These are phyloP conservation scores for Cladobotryum protrusum DNA, from an alignment of 2,329 filamentous ascomycete species.

Conservation along the genomic window DNA sequence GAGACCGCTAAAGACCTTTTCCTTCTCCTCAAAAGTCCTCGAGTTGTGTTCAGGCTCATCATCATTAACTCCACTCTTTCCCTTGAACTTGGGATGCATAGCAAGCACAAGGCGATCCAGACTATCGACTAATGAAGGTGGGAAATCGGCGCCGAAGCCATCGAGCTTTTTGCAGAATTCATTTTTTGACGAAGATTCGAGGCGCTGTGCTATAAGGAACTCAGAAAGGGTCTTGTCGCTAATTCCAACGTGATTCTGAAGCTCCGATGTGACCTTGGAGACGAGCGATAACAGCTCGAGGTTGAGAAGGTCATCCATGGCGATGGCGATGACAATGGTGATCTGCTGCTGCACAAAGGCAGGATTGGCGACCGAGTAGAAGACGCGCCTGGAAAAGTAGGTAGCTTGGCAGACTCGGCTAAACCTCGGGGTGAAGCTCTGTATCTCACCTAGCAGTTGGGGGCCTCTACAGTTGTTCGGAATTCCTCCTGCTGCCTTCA, in stretches of 20 bases:
- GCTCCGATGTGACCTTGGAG: slow-evolving; percentile 86
- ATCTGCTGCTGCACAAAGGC: slow-evolving; percentile 2
- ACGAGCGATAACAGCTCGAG: slow-evolving; percentile 92
- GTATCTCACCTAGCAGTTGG: no score
- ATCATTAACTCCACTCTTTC: slow-evolving; percentile 37
- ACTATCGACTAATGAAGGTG: slow-evolving; percentile 80
- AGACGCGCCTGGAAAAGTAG: slow-evolving; percentile 6
- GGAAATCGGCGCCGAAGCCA: slow-evolving; percentile 74
- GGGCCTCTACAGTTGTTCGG: no score
- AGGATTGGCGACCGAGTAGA: not conserved
- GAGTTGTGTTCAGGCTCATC: slow-evolving; percentile 35
- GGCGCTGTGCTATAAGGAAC: slow-evolving; percentile 87
- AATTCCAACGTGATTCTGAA: slow-evolving; percentile 89
- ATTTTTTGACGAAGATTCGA: slow-evolving; percentile 61
- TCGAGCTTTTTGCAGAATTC: slow-evolving; percentile 74
- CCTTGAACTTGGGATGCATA: slow-evolving; percentile 86
- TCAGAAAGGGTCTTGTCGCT: slow-evolving; percentile 93
- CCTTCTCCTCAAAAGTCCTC: slow-evolving; percentile 61
- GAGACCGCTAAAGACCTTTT: slow-evolving; percentile 83
- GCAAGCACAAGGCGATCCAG: slow-evolving; percentile 82
- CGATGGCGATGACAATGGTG: slow-evolving; percentile 40
- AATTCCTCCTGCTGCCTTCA: no score
- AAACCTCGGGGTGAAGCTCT: no score
- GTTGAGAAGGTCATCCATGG: slow-evolving; percentile 85
- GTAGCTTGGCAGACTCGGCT: no score